Base-by-base conservation (phyloP, 1,284 basidiomycete species). In the Cutaneotrichosporon arboriforme region DNA sequence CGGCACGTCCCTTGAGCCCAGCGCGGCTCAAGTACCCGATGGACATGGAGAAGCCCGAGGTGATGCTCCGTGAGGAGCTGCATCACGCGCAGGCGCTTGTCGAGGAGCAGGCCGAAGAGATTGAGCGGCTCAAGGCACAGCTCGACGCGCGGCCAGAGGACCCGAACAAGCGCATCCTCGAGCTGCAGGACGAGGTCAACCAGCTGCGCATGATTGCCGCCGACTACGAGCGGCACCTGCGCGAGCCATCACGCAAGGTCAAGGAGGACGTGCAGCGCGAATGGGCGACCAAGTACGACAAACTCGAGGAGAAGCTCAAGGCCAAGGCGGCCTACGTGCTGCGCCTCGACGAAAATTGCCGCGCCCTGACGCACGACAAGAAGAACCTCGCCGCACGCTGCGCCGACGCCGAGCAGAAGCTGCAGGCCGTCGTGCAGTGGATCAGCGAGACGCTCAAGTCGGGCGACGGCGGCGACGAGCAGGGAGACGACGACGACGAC, bases 11-110 rank as follows among this genome's bases (percentile, higher is more conserved):
- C 0, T 78, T 78, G 9, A 90, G 87, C 69, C 90, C 90, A 0
- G 80, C 81, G 41, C 91, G 90, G 77, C 76, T 90, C 35, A 66
- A 66, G 46, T 70, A 69, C 49, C 65, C 66, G 10, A 57, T 74
- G 18, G 86, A 91, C 73, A 90, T 90, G 62, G 87, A 90, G 66
- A 82, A 87, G 81, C 83, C 86, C 0, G 85, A 87, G 1, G 87
- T 89, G 57, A 83, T 36, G 17, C 78, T 93, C 0, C 88, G 90
- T 75, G 87, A 92, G 77, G 87, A 91, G 60, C 81, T 92, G 7
- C 82, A 91, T 22, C 78, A 82, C 1, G 83, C 88, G 0, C 81
- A 85, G 35, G 80, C 84, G 21, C 81, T 87, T 59, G 73, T 90
- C 23, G 84, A 89, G 47, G 82, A 84, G 2, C 88, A 90, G 65